Base-by-base conservation (phyloP, 1,284 basidiomycete species). In the Amylostereum chailletii region DNA sequence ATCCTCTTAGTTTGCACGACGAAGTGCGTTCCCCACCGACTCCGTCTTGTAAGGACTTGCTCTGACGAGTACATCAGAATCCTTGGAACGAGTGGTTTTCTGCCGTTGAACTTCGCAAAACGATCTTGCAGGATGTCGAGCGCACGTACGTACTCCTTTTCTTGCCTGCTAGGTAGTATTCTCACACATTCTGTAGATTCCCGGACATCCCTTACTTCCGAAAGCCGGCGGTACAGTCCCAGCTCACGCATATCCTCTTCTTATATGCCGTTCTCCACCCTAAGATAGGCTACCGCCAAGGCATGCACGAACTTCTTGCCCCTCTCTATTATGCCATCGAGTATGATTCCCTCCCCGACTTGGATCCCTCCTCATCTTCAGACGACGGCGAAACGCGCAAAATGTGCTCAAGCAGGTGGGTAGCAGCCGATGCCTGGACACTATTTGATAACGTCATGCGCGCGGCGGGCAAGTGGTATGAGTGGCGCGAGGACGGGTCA, bases 251-350 rank as follows among this genome's bases (percentile, higher is more conserved):
- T 55, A 82, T 94, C 31, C 72, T 97, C 11, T 94, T 91, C 64
- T 68, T 96, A 26, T 89, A 87, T 60, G 81, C 86, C 19, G 74
- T 79, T 38, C 77, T 80, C 60, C 81, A 93, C 64, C 79, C 86
- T 1, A 75, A 84, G 46, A 80, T 94, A 26, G 91, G 92, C 32
- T 96, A 96, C 62, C 78, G 94, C 33, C 87, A 95, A 75, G 94
- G 94, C 45, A 96, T 97, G 94, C 94, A 97, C 62, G 94, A 97
- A 63, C 71, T 96, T 3, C 76, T 95, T 5, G 94, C 92, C 1
- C 86, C 90, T 0, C 65, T 95, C 33, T 86, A 90, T 57, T 80
- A 86, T 60, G 83, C 84, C 1, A 73, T 91, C 48, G 87, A 94
- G 62, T 85, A 78, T 57, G 94, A 97, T 67, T 86, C 91, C 1